phyloP scores from a whole-genome alignment of 2,329 filamentous ascomycete genomes.

The Aspergillus clavatus region DNA sequence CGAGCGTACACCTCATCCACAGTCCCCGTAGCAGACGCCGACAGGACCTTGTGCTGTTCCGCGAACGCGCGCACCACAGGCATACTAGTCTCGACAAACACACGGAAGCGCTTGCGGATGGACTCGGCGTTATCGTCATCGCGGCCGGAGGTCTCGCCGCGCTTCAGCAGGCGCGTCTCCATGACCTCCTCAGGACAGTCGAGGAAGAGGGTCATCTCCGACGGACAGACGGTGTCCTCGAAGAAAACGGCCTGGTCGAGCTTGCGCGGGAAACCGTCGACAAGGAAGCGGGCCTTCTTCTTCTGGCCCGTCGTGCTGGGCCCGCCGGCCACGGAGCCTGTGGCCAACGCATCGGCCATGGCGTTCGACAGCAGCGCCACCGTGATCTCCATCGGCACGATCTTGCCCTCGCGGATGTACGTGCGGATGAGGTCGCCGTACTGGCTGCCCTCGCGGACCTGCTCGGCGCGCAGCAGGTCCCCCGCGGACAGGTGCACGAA shows the following conservation, averaged over 20 bases:
- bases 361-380: conserved; percentile 90
- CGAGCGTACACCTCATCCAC: conserved; percentile 62
- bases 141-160: conserved; percentile 87
- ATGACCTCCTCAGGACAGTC: conserved; percentile 89
- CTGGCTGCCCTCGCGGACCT: conserved; percentile 76
- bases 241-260: conserved; percentile 96
- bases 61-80: conserved; percentile 87
- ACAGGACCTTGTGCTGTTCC: conserved; percentile 70
- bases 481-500: conserved; percentile 93
- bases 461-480: conserved; percentile 89
- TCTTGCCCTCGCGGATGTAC: conserved; percentile 89
- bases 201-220: conserved; percentile 84
- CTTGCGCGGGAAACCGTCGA: conserved; percentile 87
- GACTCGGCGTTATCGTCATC: conserved; percentile 91
- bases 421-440: conserved; percentile 90
- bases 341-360: conserved; percentile 66
- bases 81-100: conserved; percentile 95
- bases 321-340: too few species aligned
- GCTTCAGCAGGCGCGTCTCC: conserved; percentile 75
- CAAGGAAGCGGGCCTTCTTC: conserved; percentile 65
- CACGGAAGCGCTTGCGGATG: conserved; percentile 93
- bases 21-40: conserved; percentile 64
- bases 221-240: conserved; percentile 80
- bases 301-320: conserved; percentile 11
- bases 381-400: conserved; percentile 99